Percentiles rank a stretch among this genome's conserved stretches.
These are phyloP conservation scores for Xylaria cubensis DNA, from an alignment of 495 filamentous ascomycete genomes.

Conservation along the genomic window DNA sequence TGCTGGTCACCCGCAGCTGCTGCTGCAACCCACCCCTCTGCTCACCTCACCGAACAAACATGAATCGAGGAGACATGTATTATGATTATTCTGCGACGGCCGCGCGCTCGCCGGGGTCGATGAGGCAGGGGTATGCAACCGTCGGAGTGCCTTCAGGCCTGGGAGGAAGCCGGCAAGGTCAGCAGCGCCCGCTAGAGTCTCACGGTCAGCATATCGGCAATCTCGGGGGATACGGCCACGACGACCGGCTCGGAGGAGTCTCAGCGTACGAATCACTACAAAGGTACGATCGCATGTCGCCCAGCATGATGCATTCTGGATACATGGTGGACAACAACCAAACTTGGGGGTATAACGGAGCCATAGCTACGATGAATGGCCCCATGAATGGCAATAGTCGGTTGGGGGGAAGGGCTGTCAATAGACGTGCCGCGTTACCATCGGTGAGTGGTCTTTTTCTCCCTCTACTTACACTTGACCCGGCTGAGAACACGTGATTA, in stretches of 20 bases:
- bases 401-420: slow-evolving; percentile 47
- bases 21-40: slow-evolving; percentile 33
- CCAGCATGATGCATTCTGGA: slow-evolving; percentile 40
- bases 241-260: slow-evolving; percentile 54
- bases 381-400: slow-evolving; percentile 56
- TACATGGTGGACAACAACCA: slow-evolving; percentile 55
- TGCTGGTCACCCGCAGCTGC: slow-evolving; percentile 43
- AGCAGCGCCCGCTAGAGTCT: slow-evolving; percentile 49
- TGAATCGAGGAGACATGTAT: slow-evolving; percentile 63
- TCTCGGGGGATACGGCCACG: slow-evolving; percentile 52
- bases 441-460: slow-evolving; percentile 45
- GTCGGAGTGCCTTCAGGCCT: slow-evolving; percentile 62
- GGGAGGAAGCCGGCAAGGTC: slow-evolving; percentile 70
- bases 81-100: slow-evolving; percentile 43
- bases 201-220: slow-evolving; percentile 43
- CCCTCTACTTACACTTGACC: not conserved
- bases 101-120: slow-evolving; percentile 52
- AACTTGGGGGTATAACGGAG: slow-evolving; percentile 58
- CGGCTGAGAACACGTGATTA: slow-evolving; percentile 5
- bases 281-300: slow-evolving; percentile 62
- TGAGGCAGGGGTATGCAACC: slow-evolving; percentile 57
- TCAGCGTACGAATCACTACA: slow-evolving; percentile 57
- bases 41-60: slow-evolving; percentile 46
- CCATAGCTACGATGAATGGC: slow-evolving; percentile 55
- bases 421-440: slow-evolving; percentile 54